Evolutionary conservation across 805 yeast genomes (phyloP).

Genomic region (Blastobotrys mokoenaii): DNA sequence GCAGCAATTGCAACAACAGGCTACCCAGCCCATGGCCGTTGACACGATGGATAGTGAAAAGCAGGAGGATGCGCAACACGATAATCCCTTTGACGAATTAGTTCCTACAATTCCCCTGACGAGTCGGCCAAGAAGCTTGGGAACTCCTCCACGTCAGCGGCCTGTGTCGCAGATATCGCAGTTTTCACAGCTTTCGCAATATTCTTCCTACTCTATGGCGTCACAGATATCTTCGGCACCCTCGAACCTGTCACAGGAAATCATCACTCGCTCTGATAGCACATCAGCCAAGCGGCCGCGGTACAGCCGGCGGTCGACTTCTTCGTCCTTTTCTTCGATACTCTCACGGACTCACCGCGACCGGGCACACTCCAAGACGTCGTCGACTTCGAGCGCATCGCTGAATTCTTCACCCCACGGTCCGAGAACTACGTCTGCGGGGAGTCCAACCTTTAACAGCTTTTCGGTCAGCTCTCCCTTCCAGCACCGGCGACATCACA

Average conservation of each 20-base stretch:
- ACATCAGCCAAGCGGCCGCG: conserved; percentile 10
- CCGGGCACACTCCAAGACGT: conserved; percentile 17
- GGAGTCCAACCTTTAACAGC: conserved; percentile 4
- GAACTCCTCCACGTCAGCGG: conserved; percentile 19
- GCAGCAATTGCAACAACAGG: neutral
- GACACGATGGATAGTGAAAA: neutral
- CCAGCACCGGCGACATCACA: conserved; percentile 2
- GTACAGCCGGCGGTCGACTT: conserved; percentile 18
- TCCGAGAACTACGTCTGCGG: conserved; percentile 7
- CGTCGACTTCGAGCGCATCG: conserved; percentile 23
- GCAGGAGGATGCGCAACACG: neutral
- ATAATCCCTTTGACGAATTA: neutral
- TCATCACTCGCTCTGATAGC: conserved; percentile 1
- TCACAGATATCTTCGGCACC: conserved; percentile 20
- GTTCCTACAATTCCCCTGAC: neutral
- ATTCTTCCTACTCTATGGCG: conserved; percentile 44
- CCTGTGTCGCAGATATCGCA: conserved; percentile 48
- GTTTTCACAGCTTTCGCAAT: conserved; percentile 39
- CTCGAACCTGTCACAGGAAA: conserved; percentile 16
- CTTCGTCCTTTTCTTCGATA: conserved; percentile 23
- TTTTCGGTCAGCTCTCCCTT: neutral
- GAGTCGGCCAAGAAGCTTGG: neutral
- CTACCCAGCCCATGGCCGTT: neutral
- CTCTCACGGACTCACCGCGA: conserved; percentile 12
- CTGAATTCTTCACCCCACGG: conserved; percentile 14